Evolutionary conservation across 2,329 filamentous ascomycete genomes (phyloP).

Genomic region (Penicillium polonicum): DNA sequence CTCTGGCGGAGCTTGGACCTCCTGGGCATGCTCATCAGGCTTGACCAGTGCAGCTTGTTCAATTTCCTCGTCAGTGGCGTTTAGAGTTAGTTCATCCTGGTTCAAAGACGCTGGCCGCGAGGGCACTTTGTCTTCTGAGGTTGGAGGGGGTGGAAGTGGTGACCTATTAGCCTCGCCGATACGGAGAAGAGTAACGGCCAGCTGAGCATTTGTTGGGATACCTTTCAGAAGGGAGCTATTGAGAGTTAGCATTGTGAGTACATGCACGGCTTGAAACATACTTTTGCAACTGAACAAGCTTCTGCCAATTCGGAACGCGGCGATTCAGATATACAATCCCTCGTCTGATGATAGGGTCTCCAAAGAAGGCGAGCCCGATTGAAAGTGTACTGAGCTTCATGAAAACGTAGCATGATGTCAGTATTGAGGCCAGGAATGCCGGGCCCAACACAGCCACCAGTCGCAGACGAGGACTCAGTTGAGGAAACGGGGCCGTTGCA

Average conservation of each 20-base stretch:
- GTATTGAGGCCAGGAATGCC: constrained; percentile 52
- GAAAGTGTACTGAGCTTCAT: constrained; percentile 66
- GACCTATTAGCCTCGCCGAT: constrained; percentile 79
- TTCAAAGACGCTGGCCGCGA: constrained; percentile 54
- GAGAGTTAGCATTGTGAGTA: constrained; percentile 16
- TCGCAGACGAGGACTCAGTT: constrained; percentile 52
- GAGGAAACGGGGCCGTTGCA: constrained; percentile 63
- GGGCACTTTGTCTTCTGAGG: constrained; percentile 45
- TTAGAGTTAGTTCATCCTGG: constrained; percentile 56
- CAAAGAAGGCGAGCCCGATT: constrained; percentile 75
- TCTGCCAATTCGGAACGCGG: constrained; percentile 69
- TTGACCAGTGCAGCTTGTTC: constrained; percentile 59
- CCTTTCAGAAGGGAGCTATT: constrained; percentile 71
- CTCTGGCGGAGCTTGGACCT: not conserved
- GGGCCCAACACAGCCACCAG: constrained; percentile 56
- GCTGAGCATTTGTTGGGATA: constrained; percentile 81
- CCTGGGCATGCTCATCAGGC: constrained; percentile 36
- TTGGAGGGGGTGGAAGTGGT: constrained; percentile 66
- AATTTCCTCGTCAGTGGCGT: constrained; percentile 66
- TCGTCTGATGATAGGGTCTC: constrained; percentile 68
- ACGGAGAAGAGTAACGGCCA: constrained; percentile 75
- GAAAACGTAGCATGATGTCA: constrained; percentile 59
- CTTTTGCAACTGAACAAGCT: constrained; percentile 70
- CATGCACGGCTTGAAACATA: constrained; percentile 5
- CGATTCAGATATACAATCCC: constrained; percentile 52